phyloP scores from a whole-genome alignment of 106 monocot species.

The Gastrodia elata region DNA sequence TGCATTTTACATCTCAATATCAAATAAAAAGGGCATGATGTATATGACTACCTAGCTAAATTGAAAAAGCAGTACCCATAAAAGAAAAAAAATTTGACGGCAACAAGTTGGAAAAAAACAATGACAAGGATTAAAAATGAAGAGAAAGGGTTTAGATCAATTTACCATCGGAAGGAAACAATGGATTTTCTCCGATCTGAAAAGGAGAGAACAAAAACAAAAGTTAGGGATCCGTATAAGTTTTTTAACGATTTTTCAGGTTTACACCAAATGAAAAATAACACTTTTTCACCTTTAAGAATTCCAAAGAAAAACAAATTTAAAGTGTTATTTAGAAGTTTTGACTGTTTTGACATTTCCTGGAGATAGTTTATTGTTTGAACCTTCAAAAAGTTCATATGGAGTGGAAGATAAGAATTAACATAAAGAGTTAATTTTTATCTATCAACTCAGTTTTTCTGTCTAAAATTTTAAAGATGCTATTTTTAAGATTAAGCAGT shows the following conservation, averaged over 20 bases:
- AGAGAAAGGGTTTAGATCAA: neutral
- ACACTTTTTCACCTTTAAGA: neutral
- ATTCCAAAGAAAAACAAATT: neutral
- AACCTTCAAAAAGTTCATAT: neutral
- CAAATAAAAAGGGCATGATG: neutral
- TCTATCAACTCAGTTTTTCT: no score
- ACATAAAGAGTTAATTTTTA: no score
- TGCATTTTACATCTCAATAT: no score
- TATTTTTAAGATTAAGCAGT: no score
- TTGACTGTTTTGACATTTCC: no score
- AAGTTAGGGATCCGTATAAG: neutral
- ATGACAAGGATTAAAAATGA: neutral
- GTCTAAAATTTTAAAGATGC: no score
- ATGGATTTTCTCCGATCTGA: neutral
- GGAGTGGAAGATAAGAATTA: neutral
- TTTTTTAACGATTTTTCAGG: no score
- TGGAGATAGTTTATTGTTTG: neutral
- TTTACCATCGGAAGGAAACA: conserved; percentile 5
- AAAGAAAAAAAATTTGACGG: neutral
- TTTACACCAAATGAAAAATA: neutral
- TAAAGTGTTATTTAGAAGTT: no score
- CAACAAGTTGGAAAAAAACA: neutral
- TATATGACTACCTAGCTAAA: neutral
- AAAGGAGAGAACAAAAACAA: neutral
- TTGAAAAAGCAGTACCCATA: neutral